phyloP scores from a whole-genome alignment of 371 early-diverging fungal genomes.

The Circinella minor region DNA sequence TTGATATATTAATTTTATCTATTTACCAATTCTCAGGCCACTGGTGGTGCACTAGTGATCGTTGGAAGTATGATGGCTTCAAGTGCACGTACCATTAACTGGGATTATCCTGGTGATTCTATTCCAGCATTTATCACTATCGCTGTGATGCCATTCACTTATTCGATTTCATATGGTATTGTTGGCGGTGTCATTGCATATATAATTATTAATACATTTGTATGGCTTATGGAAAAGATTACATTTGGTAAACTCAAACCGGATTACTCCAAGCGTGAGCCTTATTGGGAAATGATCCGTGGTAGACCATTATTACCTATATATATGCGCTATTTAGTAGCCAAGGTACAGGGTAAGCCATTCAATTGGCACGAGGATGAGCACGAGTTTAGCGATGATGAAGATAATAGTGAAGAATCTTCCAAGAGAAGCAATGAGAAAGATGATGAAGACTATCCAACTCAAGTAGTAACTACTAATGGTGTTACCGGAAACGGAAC shows the following conservation, averaged over 20 bases:
- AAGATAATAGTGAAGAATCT: conserved; percentile 1
- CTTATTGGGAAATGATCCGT: conserved; percentile 50
- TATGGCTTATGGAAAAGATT: conserved; percentile 50
- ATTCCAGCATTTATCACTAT: conserved; percentile 81
- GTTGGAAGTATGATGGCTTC: conserved; percentile 85
- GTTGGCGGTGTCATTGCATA: conserved; percentile 69
- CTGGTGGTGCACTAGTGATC: conserved; percentile 75
- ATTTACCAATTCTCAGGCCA: not conserved
- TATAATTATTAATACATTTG: conserved; percentile 60
- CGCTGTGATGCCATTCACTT: conserved; percentile 78
- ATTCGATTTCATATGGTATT: conserved; percentile 75
- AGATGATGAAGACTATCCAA: conserved; percentile 4
- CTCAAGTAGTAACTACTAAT: not conserved
- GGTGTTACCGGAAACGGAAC: not conserved
- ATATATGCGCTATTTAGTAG: conserved; percentile 44
- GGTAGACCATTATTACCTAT: conserved; percentile 38
- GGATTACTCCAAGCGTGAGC: conserved; percentile 51
- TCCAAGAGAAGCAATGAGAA: not conserved
- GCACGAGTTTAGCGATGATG: conserved; percentile 32
- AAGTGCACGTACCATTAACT: conserved; percentile 72
- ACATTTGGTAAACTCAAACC: conserved; percentile 56
- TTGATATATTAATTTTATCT: too few relatives aligned
- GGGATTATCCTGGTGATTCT: conserved; percentile 77
- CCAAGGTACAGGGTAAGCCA: conserved; percentile 31
- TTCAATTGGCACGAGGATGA: conserved; percentile 43